A percentile compares a stretch with the other conserved stretches of the same genome.
Conservation (phyloP, 2,329 filamentous ascomycete genomes). For the Rutstroemia sydowiana region DNA sequence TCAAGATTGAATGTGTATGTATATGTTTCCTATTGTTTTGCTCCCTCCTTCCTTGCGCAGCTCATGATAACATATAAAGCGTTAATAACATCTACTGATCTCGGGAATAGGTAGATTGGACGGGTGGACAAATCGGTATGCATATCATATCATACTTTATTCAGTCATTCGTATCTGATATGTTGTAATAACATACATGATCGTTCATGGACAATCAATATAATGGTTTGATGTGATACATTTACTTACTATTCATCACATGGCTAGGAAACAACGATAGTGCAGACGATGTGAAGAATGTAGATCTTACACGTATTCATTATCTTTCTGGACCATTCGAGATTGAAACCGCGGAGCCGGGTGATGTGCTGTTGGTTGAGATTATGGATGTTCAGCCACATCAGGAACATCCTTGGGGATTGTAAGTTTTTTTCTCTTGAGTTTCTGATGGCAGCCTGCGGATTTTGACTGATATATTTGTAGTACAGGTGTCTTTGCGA, state of each 20-base stretch:
- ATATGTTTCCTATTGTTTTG: no score
- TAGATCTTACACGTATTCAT: slow-evolving; percentile 78
- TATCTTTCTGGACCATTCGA: slow-evolving; percentile 89
- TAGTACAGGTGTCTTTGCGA: slow-evolving; percentile 55
- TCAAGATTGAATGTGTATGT: slow-evolving; percentile 76
- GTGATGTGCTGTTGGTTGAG: slow-evolving; percentile 72
- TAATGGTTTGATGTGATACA: no score
- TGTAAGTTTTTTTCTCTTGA: slow-evolving; percentile 61
- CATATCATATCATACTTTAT: no score
- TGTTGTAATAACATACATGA: no score
- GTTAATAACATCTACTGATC: no score
- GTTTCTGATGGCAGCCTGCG: no score
- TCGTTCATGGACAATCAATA: no score
- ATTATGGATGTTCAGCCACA: slow-evolving; percentile 92
- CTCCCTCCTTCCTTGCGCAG: slow-evolving; percentile 12
- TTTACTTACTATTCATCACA: background rate
- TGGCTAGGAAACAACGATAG: slow-evolving; percentile 66
- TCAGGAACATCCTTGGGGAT: slow-evolving; percentile 86
- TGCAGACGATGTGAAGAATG: slow-evolving; percentile 79
- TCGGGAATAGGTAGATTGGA: slow-evolving; percentile 38
- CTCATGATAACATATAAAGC: no score
- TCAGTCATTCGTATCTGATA: no score
- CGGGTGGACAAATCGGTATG: slow-evolving; percentile 75
- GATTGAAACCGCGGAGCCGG: slow-evolving; percentile 74
- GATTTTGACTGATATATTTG: no score